phyloP scores from a whole-genome alignment of 768 basidiomycete genomes.

The Udeniomyces megalosporus region DNA sequence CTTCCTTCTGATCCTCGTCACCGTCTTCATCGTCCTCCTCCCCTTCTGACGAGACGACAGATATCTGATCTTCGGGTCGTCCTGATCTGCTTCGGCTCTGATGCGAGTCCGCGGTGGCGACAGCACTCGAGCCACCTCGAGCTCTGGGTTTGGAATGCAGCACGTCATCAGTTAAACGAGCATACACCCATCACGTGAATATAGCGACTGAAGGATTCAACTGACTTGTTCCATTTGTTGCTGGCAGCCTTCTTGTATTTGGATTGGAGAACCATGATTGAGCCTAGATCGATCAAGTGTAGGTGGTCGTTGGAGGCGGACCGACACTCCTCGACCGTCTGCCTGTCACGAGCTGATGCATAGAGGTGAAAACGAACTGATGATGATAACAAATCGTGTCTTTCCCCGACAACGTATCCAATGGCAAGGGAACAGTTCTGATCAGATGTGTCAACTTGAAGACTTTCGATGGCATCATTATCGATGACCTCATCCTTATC shows the following conservation, averaged over 20 bases:
- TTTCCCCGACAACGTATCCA: no score
- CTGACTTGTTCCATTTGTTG: background rate
- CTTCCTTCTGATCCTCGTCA: no score
- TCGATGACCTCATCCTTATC: background rate
- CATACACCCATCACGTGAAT: background rate
- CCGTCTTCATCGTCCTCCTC: no score
- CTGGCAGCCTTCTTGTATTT: conserved; percentile 1
- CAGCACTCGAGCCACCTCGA: background rate
- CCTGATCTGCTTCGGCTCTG: background rate
- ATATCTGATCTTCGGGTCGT: background rate
- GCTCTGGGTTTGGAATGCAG: background rate
- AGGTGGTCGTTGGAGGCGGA: background rate
- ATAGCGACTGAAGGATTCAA: background rate
- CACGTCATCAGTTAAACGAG: no score
- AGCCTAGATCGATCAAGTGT: no score
- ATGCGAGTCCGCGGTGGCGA: no score
- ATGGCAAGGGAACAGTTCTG: no score
- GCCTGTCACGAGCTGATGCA: no score
- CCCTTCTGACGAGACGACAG: no score
- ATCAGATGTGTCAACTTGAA: no score
- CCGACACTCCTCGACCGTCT: background rate
- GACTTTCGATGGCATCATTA: background rate
- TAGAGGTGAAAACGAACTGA: no score
- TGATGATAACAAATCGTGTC: no score
- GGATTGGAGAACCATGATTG: background rate